Base-by-base conservation (phyloP, 1,139 yeast species). In the Taphrina sp. region DNA sequence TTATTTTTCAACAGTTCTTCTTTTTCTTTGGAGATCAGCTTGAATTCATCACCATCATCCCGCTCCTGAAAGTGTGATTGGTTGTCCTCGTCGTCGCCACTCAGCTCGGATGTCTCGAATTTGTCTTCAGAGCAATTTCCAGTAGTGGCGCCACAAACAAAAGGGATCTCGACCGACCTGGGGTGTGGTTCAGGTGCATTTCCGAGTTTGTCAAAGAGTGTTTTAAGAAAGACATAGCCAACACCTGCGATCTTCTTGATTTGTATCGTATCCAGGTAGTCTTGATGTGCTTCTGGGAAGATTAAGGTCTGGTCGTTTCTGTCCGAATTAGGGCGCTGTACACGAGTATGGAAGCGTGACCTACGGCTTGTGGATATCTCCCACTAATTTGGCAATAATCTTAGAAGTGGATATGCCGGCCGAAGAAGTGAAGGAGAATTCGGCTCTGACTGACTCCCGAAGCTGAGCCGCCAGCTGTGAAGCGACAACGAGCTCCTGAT, bases 291-390 rank as follows among this genome's bases (percentile, higher is more conserved):
- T 10, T 31, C 51, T 2, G 46, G 38, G 4, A 37, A n/a, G 10
- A 49, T 16, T 2, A 17, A n/a, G 24, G 57, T 56, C 49, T 70
- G 64, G 1, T 71, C 71, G 8, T 59, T 56, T 0, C n/a, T n/a
- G n/a, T n/a, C n/a, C n/a, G n/a, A n/a, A n/a, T n/a, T n/a, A n/a
- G n/a, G n/a, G n/a, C n/a, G n/a, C n/a, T n/a, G n/a, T n/a, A n/a
- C n/a, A n/a, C n/a, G n/a, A n/a, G n/a, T n/a, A n/a, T n/a, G n/a
- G n/a, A n/a, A n/a, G n/a, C n/a, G n/a, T n/a, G n/a, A n/a, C n/a
- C n/a, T n/a, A n/a, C n/a, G 74, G 74, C 54, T 70, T 70, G 56
- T 68, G 64, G 22, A 56, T 24, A 3, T 64, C 61, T 23, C 71
- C 66, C 1, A 64, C 67, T 65, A 70, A 67, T 57, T 70, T 70